Percentiles rank a stretch among this genome's conserved stretches.
Evolutionary conservation across 352 stramenopile genomes (phyloP).

Genomic region (Phytophthora rubi): DNA sequence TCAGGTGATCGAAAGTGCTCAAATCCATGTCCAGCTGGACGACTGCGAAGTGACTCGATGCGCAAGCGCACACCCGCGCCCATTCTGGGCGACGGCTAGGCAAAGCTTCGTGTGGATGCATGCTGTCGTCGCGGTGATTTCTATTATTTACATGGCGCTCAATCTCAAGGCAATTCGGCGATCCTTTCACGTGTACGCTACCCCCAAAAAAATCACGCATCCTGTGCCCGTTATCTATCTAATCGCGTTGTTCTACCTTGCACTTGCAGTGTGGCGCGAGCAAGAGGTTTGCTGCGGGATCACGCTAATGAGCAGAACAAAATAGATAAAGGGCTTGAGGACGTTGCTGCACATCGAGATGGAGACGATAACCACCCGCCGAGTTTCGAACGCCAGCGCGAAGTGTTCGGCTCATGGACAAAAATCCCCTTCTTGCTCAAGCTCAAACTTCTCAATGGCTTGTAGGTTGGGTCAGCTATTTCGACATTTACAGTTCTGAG

Average conservation of each 20-base stretch:
- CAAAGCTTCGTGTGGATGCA: constrained; percentile 85
- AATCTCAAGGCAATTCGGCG: constrained; percentile 61
- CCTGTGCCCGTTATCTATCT: background rate
- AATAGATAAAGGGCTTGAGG: constrained; percentile 3
- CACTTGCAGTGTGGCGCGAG: constrained; percentile 25
- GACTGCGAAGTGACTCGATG: constrained; percentile 70
- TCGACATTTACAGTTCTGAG: background rate
- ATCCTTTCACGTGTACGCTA: constrained; percentile 56
- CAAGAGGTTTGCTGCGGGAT: constrained; percentile 18
- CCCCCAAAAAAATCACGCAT: background rate
- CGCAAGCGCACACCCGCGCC: constrained; percentile 30
- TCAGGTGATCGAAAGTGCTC: constrained; percentile 50
- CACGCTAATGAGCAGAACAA: constrained; percentile 5
- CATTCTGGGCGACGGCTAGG: constrained; percentile 63
- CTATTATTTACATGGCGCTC: constrained; percentile 67
- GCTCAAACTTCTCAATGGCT: constrained; percentile 70
- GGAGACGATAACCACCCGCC: constrained; percentile 15
- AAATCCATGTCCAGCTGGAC: constrained; percentile 60
- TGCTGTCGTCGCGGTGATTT: constrained; percentile 53
- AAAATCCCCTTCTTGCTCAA: constrained; percentile 59
- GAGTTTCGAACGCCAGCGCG: background rate
- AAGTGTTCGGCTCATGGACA: constrained; percentile 30
- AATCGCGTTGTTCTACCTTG: constrained; percentile 10
- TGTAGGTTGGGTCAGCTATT: constrained; percentile 47
- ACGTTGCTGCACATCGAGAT: constrained; percentile 22